Conservation (phyloP, 2,329 filamentous ascomycete species). For the Penicillium sp. region DNA sequence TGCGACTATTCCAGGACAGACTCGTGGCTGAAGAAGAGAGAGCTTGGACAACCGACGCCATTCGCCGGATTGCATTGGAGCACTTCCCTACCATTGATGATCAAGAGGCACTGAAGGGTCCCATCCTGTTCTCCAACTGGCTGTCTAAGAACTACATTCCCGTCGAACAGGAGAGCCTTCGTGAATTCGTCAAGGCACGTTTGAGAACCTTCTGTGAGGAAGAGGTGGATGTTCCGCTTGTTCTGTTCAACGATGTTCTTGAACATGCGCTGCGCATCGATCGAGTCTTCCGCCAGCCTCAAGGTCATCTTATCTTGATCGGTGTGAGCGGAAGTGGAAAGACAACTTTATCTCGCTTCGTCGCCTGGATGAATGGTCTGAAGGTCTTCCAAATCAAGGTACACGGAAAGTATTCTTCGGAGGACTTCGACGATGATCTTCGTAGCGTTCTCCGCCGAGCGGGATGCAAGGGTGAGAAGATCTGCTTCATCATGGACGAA, state of each 20-base stretch:
- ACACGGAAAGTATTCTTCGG: slow-evolving; percentile 94
- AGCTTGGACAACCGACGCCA: slow-evolving; percentile 87
- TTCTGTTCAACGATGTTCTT: slow-evolving; percentile 98
- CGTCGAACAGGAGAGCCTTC: slow-evolving; percentile 88
- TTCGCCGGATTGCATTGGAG: slow-evolving; percentile 80
- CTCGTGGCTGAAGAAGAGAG: slow-evolving; percentile 91
- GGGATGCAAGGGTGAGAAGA: slow-evolving; percentile 97
- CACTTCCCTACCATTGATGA: slow-evolving; percentile 96
- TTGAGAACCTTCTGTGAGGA: slow-evolving; percentile 99
- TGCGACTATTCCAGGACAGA: slow-evolving; percentile 95
- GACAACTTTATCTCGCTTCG: slow-evolving; percentile 94
- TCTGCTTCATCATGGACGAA: slow-evolving; percentile 99
- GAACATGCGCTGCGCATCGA: slow-evolving; percentile 98
- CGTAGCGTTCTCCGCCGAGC: slow-evolving; percentile 88
- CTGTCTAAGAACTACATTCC: slow-evolving; percentile 97
- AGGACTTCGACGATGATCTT: slow-evolving; percentile 98
- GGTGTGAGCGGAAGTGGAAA: slow-evolving; percentile 98
- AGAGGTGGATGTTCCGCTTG: slow-evolving; percentile 95
- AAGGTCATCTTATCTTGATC: slow-evolving; percentile 96
- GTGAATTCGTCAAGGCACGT: slow-evolving; percentile 95
- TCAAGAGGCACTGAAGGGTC: slow-evolving; percentile 78
- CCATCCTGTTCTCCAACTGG: slow-evolving; percentile 99
- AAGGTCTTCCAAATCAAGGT: slow-evolving; percentile 99
- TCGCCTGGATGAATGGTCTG: slow-evolving; percentile 99
- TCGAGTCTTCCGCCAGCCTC: slow-evolving; percentile 95